A percentile compares a stretch with the other conserved stretches of the same genome.
Conservation (phyloP, 176 grass and related monocot genomes). For the Phragmites australis region DNA sequence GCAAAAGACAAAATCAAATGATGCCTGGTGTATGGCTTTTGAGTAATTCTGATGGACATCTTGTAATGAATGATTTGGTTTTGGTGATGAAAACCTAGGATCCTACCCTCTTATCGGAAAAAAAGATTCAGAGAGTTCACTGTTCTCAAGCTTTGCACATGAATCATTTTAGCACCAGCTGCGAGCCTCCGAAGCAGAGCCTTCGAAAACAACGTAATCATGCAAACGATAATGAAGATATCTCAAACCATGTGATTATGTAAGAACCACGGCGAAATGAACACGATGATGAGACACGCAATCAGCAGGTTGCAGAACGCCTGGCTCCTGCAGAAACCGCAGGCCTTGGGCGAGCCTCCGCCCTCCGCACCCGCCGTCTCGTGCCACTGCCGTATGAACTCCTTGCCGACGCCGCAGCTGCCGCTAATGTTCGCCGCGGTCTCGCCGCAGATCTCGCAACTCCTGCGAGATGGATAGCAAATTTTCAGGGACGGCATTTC, state of each 20-base stretch:
- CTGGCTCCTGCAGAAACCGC: constrained; percentile 33
- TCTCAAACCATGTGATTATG: constrained; percentile 32
- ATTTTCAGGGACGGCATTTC: not conserved
- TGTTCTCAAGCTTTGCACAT: no score
- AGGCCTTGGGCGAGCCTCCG: constrained; percentile 25
- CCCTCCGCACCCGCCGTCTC: not conserved
- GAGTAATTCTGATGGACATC: no score
- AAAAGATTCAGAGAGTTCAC: no score
- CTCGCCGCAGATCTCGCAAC: constrained; percentile 48
- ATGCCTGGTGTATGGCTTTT: no score
- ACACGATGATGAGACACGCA: constrained; percentile 4
- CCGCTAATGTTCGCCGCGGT: constrained; percentile 33
- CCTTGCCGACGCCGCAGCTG: constrained; percentile 13
- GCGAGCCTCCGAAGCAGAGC: no score
- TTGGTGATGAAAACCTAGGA: no score
- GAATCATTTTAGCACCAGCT: no score
- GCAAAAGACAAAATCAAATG: no score
- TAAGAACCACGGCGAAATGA: constrained; percentile 40
- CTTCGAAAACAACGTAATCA: no score
- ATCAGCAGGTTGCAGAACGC: constrained; percentile 34
- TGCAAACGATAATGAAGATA: no score
- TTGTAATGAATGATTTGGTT: no score
- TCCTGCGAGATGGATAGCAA: constrained; percentile 6
- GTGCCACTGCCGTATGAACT: constrained; percentile 48
- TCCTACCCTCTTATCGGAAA: no score